Evolutionary conservation across 2,329 filamentous ascomycete species (phyloP).

Genomic region (Endoconidiophora laricicola): DNA sequence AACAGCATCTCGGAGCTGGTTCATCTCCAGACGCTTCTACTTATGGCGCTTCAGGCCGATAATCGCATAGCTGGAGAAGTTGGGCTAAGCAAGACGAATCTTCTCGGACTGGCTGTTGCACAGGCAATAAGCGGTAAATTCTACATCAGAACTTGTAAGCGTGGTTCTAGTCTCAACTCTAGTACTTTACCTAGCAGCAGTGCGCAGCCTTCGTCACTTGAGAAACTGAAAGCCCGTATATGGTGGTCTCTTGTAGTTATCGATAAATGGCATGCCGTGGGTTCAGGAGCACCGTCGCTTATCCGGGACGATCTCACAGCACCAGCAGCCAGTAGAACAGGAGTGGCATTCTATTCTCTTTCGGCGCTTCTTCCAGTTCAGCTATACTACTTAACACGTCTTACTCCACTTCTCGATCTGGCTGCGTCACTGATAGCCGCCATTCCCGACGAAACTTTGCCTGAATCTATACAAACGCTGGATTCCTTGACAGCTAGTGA

Average conservation of each 20-base stretch:
- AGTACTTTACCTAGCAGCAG: constrained; percentile 29
- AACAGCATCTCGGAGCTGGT: constrained; percentile 20
- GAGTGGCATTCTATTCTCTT: constrained; percentile 41
- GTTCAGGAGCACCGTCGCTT: constrained; percentile 42
- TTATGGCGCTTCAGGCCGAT: constrained; percentile 51
- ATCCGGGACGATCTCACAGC: constrained; percentile 43
- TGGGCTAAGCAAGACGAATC: constrained; percentile 33
- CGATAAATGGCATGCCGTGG: constrained; percentile 58
- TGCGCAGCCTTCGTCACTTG: too few species aligned
- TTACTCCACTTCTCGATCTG: constrained; percentile 37
- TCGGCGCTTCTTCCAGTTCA: constrained; percentile 43
- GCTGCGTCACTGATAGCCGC: constrained; percentile 23
- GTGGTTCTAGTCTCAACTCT: too few species aligned
- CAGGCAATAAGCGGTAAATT: constrained; percentile 49
- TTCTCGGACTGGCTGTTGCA: constrained; percentile 49
- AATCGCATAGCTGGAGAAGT: constrained; percentile 30
- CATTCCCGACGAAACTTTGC: constrained; percentile 4
- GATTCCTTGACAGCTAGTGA: background rate
- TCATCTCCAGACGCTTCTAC: constrained; percentile 48
- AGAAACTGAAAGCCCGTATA: constrained; percentile 19
- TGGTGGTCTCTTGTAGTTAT: constrained; percentile 60
- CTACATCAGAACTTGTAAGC: constrained; percentile 16
- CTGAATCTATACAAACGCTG: background rate
- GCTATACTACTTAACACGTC: constrained; percentile 42
- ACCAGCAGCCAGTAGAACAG: too few species aligned